phyloP scores from a whole-genome alignment of 2,329 filamentous ascomycete species.

The Pezicula carpinea region DNA sequence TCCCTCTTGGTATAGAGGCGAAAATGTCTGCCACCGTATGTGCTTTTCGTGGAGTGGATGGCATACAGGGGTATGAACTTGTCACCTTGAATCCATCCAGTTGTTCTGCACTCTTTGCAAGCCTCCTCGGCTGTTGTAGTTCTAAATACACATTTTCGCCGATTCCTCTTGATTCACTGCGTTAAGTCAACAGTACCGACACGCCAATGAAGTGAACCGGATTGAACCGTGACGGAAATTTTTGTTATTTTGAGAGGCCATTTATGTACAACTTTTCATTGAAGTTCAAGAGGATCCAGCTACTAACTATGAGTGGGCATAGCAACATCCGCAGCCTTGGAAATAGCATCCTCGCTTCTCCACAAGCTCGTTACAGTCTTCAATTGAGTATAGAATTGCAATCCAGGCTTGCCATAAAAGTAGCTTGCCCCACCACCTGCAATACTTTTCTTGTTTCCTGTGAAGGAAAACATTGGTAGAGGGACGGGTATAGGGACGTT shows the following conservation, averaged over 20 bases:
- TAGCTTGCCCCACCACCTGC: slow-evolving; percentile 89
- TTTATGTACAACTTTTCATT: not conserved
- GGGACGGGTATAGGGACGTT: slow-evolving; percentile 73
- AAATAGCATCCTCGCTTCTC: slow-evolving; percentile 79
- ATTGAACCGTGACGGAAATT: too few species aligned
- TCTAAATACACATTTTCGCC: too few species aligned
- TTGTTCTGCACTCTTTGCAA: too few species aligned
- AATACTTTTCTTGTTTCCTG: slow-evolving; percentile 81
- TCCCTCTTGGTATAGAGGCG: too few species aligned
- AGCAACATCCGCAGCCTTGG: slow-evolving; percentile 77
- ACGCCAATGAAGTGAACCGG: too few species aligned
- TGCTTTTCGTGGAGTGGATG: too few species aligned
- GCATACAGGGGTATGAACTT: too few species aligned
- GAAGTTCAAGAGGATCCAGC: not conserved
- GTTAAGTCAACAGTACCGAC: too few species aligned
- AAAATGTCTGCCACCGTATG: too few species aligned
- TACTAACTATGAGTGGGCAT: slow-evolving; percentile 66
- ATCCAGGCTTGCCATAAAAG: slow-evolving; percentile 89
- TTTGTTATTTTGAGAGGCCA: not conserved
- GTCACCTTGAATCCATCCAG: too few species aligned
- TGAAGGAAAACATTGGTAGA: slow-evolving; percentile 68
- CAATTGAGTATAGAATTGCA: slow-evolving; percentile 93
- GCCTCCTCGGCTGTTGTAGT: too few species aligned
- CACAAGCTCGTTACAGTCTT: slow-evolving; percentile 97
- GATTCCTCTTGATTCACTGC: too few species aligned